These are phyloP conservation scores for Sechiopsis laciniata DNA, from an alignment of 306 rosid genomes.

Conservation along the genomic window DNA sequence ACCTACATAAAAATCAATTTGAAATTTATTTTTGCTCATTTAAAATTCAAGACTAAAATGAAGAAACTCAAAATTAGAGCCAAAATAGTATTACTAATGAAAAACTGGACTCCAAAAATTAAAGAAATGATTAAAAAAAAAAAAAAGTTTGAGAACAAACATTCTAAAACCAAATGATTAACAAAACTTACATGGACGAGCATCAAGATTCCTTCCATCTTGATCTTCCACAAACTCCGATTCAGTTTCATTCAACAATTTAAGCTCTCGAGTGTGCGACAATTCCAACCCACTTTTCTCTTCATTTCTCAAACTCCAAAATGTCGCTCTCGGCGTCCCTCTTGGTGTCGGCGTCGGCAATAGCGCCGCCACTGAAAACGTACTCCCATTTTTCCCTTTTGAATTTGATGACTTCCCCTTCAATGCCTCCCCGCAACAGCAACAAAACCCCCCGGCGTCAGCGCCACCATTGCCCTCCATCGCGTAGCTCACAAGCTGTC, in stretches of 20 bases:
- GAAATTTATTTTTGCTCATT: no score
- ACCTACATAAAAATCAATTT: no score
- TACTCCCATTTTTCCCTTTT: constrained; percentile 28
- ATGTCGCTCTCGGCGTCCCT: constrained; percentile 51
- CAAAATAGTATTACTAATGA: no score
- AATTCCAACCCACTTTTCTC: constrained; percentile 34
- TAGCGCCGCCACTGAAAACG: constrained; percentile 37
- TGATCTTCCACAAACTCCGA: constrained; percentile 35
- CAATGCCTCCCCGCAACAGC: constrained; percentile 60
- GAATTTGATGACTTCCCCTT: constrained; percentile 37
- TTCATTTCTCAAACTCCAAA: constrained; percentile 18
- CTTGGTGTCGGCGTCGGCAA: no score
- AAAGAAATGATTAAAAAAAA: no score
- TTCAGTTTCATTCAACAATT: constrained; percentile 32
- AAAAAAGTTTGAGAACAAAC: no score
- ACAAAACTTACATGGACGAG: constrained; percentile 31
- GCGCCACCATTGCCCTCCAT: not conserved
- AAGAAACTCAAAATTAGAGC: no score
- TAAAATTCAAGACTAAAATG: no score
- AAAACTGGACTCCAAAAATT: no score
- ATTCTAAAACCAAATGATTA: no score
- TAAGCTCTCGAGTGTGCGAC: constrained; percentile 40
- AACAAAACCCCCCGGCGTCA: not conserved
- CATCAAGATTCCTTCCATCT: constrained; percentile 22
- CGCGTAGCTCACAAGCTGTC: constrained; percentile 21